Conservation (phyloP, 23 red algal genomes). For the Agarophyton chilense region DNA sequence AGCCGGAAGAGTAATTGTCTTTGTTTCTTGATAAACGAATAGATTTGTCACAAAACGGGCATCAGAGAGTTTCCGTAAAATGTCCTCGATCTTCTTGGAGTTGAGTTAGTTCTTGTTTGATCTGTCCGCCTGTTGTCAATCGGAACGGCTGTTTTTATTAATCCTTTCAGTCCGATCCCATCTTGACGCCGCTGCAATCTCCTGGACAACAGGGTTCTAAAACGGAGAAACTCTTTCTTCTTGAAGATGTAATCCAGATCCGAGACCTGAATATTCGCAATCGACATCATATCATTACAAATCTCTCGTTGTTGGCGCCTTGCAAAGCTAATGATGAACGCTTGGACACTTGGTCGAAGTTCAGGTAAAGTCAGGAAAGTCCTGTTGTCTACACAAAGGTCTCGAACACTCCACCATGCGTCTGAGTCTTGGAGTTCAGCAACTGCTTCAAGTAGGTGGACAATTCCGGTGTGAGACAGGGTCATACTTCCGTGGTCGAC, state of each 20-base stretch:
- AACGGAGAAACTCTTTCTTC: slow-evolving; percentile 51
- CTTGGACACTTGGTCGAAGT: slow-evolving; percentile 8
- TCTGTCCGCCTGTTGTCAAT: background rate
- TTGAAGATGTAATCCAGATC: slow-evolving; percentile 51
- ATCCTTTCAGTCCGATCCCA: background rate
- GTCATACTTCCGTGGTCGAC: background rate
- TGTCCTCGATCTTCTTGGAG: background rate
- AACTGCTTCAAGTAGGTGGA: slow-evolving; percentile 50
- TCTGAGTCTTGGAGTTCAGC: slow-evolving; percentile 26
- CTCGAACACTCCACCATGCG: slow-evolving; percentile 22
- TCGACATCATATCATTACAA: slow-evolving; percentile 63
- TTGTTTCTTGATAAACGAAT: background rate
- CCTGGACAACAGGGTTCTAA: slow-evolving; percentile 19
- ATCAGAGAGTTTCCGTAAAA: slow-evolving; percentile 15
- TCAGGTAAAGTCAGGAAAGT: background rate
- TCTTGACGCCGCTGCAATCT: background rate
- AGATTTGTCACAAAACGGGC: background rate
- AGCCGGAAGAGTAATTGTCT: background rate
- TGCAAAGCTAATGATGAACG: slow-evolving; percentile 53
- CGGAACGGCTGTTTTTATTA: background rate
- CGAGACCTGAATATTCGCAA: slow-evolving; percentile 22
- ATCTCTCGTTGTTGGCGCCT: slow-evolving; percentile 33
- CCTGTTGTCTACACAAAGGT: slow-evolving; percentile 10
- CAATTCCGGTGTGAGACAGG: slow-evolving; percentile 1
- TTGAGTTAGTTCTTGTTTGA: background rate